Conservation (phyloP, 2,329 filamentous ascomycete genomes). For the Penicillium sp. region DNA sequence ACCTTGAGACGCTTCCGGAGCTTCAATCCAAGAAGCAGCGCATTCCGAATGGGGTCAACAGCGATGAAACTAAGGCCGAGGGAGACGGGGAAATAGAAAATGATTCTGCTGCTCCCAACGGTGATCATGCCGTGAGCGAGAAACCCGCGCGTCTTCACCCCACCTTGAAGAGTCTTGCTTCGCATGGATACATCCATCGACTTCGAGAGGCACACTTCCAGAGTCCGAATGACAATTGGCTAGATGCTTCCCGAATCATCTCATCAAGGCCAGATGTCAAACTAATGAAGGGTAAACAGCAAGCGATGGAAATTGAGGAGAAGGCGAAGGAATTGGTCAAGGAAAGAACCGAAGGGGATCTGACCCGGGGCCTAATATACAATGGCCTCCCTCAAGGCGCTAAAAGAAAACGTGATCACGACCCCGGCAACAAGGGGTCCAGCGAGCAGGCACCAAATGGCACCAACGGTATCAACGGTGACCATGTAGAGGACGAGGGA, state of each 20-base stretch:
- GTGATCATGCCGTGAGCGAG: slow-evolving; percentile 20
- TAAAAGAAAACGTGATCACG: slow-evolving; percentile 32
- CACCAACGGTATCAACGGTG: slow-evolving; percentile 28
- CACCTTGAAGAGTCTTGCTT: slow-evolving; percentile 41
- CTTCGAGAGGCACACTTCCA: slow-evolving; percentile 43
- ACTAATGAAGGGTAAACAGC: slow-evolving; percentile 39
- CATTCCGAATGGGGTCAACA: slow-evolving; percentile 26
- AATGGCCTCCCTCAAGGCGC: slow-evolving; percentile 35
- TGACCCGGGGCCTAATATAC: slow-evolving; percentile 32
- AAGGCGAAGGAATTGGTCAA: slow-evolving; percentile 31
- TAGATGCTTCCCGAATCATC: slow-evolving; percentile 39
- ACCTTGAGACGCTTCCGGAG: slow-evolving; percentile 44
- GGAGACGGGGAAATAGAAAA: slow-evolving; percentile 37
- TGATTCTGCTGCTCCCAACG: slow-evolving; percentile 34
- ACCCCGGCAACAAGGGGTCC: slow-evolving; percentile 16
- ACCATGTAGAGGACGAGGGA: slow-evolving; percentile 26
- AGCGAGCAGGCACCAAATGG: slow-evolving; percentile 19
- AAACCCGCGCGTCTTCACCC: slow-evolving; percentile 32
- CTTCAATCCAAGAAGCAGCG: slow-evolving; percentile 23
- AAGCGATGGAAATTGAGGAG: slow-evolving; percentile 33
- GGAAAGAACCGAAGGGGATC: slow-evolving; percentile 37
- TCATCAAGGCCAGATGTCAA: slow-evolving; percentile 32
- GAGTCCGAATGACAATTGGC: slow-evolving; percentile 39
- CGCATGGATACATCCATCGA: slow-evolving; percentile 42
- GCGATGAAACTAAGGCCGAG: slow-evolving; percentile 23